phyloP scores from a whole-genome alignment of 805 yeast species.

The Metschnikowia shivogae region DNA sequence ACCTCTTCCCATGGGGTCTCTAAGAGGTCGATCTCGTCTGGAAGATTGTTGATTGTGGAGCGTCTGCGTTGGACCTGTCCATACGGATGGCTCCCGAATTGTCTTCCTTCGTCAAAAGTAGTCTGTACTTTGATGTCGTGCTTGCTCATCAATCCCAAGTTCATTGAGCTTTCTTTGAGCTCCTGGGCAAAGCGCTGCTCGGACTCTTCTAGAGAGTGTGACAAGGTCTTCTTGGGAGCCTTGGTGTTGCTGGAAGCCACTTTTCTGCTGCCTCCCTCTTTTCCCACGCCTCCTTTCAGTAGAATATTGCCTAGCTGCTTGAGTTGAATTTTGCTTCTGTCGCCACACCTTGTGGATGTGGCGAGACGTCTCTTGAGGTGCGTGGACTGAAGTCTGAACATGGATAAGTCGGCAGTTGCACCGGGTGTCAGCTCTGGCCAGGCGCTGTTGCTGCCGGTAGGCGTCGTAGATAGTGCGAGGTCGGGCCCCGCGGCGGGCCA shows the following conservation, averaged over 20 bases:
- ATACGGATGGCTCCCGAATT: constrained; percentile 28
- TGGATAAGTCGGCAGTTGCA: not conserved
- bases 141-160: constrained; percentile 34
- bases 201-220: constrained; percentile 8
- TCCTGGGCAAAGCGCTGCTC: constrained; percentile 11
- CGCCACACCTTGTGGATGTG: not conserved
- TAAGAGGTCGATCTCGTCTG: constrained; percentile 34
- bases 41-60: constrained; percentile 26
- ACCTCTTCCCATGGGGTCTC: constrained; percentile 28
- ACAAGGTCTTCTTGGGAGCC: not conserved
- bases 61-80: constrained; percentile 31
- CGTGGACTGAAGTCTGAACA: not conserved
- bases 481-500: not conserved
- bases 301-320: constrained; percentile 30
- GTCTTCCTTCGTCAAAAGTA: constrained; percentile 33
- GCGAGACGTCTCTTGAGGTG: not conserved
- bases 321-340: constrained; percentile 21
- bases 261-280: not conserved
- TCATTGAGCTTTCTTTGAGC: constrained; percentile 24
- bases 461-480: not conserved
- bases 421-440: not conserved
- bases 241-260: constrained; percentile 1
- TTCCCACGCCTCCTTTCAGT: constrained; percentile 29
- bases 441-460: not conserved
- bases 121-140: constrained; percentile 34